Conservation (phyloP, 2,329 filamentous ascomycete genomes). For the Alternaria dauci region DNA sequence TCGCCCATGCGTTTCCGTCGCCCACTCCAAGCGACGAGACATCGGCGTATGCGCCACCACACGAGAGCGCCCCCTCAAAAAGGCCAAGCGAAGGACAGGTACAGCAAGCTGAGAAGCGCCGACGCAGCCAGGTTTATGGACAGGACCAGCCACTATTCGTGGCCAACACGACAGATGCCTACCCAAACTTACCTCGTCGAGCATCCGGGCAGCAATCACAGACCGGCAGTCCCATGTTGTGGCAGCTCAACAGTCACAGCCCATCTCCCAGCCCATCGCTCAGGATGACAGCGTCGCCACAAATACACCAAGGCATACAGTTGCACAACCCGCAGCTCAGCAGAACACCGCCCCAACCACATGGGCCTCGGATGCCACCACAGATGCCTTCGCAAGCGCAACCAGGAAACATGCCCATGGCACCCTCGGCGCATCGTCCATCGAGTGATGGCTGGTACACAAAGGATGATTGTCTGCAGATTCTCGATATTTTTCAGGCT, state of each 20-base stretch:
- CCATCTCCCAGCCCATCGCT: constrained; percentile 9
- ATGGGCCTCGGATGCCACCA: constrained; percentile 7
- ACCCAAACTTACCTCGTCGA: constrained; percentile 4
- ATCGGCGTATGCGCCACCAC: not conserved
- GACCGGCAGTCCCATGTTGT: no score
- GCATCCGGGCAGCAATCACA: not conserved
- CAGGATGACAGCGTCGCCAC: constrained; percentile 14
- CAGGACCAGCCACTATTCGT: not conserved
- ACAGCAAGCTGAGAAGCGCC: constrained; percentile 2
- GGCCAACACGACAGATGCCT: not conserved
- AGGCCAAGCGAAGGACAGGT: not conserved
- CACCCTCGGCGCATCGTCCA: not conserved
- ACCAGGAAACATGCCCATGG: not conserved
- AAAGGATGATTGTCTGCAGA: constrained; percentile 11
- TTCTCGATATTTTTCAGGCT: constrained; percentile 16
- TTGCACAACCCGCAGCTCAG: not conserved
- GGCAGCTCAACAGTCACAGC: constrained; percentile 7
- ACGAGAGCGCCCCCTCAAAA: not conserved
- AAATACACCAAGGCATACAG: constrained; percentile 9
- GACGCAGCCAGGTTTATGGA: not conserved
- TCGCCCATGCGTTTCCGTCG: constrained; percentile 62
- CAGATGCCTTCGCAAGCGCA: not conserved
- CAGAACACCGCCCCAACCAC: constrained; percentile 14
- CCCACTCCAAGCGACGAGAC: constrained; percentile 69
- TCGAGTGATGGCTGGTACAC: constrained; percentile 25